Evolutionary conservation across 2,329 filamentous ascomycete species (phyloP).

Genomic region (Stagonosporopsis vannaccii): DNA sequence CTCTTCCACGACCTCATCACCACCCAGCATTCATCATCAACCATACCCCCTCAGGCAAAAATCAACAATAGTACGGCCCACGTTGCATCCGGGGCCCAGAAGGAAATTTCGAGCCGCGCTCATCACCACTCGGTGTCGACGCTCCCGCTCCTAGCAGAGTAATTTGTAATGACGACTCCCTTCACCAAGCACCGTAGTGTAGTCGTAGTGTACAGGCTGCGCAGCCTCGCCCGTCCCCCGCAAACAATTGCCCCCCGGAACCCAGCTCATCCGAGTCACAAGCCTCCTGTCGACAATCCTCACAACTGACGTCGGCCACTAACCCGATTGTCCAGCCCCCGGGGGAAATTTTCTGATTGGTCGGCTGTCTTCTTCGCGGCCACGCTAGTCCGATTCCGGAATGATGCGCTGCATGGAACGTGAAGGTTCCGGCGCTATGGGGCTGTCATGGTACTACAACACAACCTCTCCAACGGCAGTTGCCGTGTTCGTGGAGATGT

Average conservation of each 20-base stretch:
- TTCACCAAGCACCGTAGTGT: too few species aligned
- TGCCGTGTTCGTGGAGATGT: constrained; percentile 4
- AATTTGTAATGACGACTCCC: too few species aligned
- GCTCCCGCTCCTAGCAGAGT: constrained; percentile 4
- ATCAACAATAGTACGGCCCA: constrained; percentile 7
- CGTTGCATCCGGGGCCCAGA: not conserved
- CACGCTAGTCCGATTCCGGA: not conserved
- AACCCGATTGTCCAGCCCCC: not conserved
- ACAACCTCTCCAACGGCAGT: constrained; percentile 2
- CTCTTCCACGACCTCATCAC: not conserved
- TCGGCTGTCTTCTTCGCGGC: not conserved
- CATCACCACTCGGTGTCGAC: not conserved
- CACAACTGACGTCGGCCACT: constrained; percentile 20
- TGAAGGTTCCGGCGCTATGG: constrained; percentile 9
- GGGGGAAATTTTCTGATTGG: constrained; percentile 2
- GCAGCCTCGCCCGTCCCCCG: too few species aligned
- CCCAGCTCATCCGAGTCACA: constrained; percentile 4
- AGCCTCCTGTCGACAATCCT: too few species aligned
- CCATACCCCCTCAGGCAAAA: constrained; percentile 11
- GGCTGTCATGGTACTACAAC: not conserved
- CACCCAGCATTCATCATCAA: constrained; percentile 3
- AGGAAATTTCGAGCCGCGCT: not conserved
- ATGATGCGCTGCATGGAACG: constrained; percentile 7
- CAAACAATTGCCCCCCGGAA: constrained; percentile 4
- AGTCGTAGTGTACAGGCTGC: too few species aligned